Conservation (phyloP, 768 basidiomycete genomes). For the Sarcodon sp. region DNA sequence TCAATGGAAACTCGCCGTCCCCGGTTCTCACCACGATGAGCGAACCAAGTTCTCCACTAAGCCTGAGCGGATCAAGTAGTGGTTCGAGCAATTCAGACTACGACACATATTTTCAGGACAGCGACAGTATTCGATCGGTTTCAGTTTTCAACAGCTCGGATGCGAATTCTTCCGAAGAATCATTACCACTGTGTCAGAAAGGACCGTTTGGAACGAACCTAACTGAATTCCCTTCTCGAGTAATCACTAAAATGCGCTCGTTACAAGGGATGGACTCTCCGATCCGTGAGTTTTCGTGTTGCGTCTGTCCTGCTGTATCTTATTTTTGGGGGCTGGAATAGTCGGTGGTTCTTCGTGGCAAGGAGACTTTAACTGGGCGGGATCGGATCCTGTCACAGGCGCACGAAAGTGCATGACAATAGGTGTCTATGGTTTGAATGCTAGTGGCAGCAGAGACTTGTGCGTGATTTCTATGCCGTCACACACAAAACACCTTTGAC, state of each 20-base stretch:
- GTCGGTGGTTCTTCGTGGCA: background rate
- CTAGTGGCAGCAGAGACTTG: background rate
- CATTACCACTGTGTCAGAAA: background rate
- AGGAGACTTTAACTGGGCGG: background rate
- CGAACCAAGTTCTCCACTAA: background rate
- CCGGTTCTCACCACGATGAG: background rate
- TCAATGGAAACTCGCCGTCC: background rate
- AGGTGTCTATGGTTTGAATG: background rate
- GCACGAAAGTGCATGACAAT: background rate
- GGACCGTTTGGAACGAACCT: background rate
- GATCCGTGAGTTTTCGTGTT: background rate
- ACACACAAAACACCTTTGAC: background rate
- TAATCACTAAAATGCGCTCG: background rate
- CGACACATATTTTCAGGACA: background rate
- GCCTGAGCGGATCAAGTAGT: background rate
- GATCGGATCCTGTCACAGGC: background rate
- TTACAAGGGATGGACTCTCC: background rate
- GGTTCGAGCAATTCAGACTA: background rate
- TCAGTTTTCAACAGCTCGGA: background rate
- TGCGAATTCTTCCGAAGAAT: background rate
- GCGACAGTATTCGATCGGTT: background rate
- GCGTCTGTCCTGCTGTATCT: background rate
- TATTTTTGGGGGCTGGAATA: background rate
- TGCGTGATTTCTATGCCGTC: background rate
- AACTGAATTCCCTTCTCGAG: background rate